Conservation (phyloP, 257 asterid genomes). For the Thymus mandschuricus region DNA sequence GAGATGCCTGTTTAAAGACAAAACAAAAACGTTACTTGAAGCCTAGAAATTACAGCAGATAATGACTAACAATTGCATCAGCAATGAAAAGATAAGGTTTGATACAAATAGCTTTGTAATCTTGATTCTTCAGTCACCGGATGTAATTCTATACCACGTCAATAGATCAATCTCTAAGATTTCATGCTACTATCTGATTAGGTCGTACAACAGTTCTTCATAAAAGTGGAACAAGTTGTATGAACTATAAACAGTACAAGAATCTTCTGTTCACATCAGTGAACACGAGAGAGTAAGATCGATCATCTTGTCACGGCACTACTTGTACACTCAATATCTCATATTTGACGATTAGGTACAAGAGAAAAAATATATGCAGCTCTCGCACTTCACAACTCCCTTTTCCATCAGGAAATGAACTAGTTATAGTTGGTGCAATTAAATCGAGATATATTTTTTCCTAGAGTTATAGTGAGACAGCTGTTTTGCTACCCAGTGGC, state of each 20-base stretch:
- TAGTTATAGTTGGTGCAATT: too few relatives aligned
- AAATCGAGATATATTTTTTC: too few relatives aligned
- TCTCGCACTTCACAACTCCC: too few relatives aligned
- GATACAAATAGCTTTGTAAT: not conserved
- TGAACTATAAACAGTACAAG: slow-evolving; percentile 7
- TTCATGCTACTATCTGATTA: not conserved
- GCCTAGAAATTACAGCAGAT: not conserved
- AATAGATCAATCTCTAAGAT: not conserved
- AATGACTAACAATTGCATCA: slow-evolving; percentile 11
- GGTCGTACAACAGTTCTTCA: not conserved
- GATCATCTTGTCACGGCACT: too few relatives aligned
- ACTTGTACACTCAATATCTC: too few relatives aligned
- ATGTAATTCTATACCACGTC: not conserved
- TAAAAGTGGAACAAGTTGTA: not conserved
- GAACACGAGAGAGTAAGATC: too few relatives aligned
- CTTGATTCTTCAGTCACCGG: too few relatives aligned
- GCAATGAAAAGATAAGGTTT: slow-evolving; percentile 7
- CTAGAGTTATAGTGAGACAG: too few relatives aligned
- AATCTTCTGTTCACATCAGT: not conserved
- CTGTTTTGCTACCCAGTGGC: too few relatives aligned
- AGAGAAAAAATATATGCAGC: too few relatives aligned
- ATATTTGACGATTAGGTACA: too few relatives aligned
- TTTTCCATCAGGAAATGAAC: too few relatives aligned
- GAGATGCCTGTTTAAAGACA: slow-evolving; percentile 48
- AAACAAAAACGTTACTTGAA: slow-evolving; percentile 11